These are phyloP conservation scores for Circinella minor DNA, from an alignment of 371 early-diverging fungal genomes.

Conservation along the genomic window DNA sequence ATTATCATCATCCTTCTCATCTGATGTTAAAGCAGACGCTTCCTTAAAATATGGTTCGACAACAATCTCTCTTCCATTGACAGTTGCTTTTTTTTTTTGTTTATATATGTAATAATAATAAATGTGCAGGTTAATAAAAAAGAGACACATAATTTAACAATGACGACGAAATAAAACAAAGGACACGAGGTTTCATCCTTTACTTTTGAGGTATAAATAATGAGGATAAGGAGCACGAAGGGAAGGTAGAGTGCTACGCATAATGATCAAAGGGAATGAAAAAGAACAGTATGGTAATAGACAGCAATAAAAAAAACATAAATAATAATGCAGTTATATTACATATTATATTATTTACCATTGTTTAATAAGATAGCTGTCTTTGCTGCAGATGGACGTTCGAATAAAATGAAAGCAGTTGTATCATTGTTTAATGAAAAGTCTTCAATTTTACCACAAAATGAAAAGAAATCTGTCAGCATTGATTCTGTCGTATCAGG, in stretches of 20 bases:
- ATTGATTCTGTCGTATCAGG: slow-evolving; percentile 42
- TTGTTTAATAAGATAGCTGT: slow-evolving; percentile 63
- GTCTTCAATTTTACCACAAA: slow-evolving; percentile 63
- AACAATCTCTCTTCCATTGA: slow-evolving; percentile 53
- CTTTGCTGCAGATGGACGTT: slow-evolving; percentile 60
- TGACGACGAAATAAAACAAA: no score
- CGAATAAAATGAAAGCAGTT: slow-evolving; percentile 52
- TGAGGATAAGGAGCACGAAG: background rate
- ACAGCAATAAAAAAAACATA: no score
- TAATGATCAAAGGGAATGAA: background rate
- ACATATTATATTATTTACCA: slow-evolving; percentile 22
- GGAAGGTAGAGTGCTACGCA: background rate
- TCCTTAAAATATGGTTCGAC: slow-evolving; percentile 55
- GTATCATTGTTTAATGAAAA: slow-evolving; percentile 54
- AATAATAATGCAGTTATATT: no score
- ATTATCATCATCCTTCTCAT: slow-evolving; percentile 15
- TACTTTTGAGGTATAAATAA: background rate
- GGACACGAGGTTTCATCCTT: no score
- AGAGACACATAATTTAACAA: no score
- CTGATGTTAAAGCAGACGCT: background rate
- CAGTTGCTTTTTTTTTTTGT: slow-evolving; percentile 38
- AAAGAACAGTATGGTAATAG: no score
- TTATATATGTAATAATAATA: background rate
- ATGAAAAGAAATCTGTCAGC: slow-evolving; percentile 61
- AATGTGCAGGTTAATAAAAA: no score